Evolutionary conservation across 345 rosid genomes (phyloP), one percentile per base, ranked within the genome.

Genomic region (Gossypium turneri): DNA sequence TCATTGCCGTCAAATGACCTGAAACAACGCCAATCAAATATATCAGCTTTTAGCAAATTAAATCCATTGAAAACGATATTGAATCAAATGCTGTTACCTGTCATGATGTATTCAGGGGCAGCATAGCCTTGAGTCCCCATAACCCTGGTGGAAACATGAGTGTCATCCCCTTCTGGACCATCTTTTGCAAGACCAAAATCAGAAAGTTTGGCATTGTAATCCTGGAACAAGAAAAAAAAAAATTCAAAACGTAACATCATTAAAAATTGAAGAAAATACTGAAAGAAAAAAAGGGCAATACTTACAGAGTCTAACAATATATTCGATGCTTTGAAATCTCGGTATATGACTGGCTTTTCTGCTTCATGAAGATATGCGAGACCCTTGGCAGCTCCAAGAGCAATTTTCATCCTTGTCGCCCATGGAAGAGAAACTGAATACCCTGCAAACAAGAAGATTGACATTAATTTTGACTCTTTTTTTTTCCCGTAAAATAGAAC

Each of bases 71-170:
- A 22, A 61, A 34, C 24, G 12, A 13, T 9, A 61, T 34, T 43
- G 20, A 50, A 9, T 27, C 50, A 38, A 62, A 56, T 38, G 60
- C 0, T 1, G 67, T 51, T 82, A 84, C 98, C 98, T 9, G 98
- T 94, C 98, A 94, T 90, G 76, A 94, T 80, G 77, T 94, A 94
- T 74, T 94, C 98, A 4, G 98, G 98, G 61, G 98, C 98, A 3
- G 96, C 97, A 19, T 94, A 94, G 82, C 98, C 98, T 59, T 94
- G 94, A 2, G 98, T 94, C 17, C 98, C 98, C 98, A 94, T 90
- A 1, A 94, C 97, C 34, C 97, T 78, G 1, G 98, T 94, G 55
- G 98, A 90, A 29, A 92, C 97, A 72, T 94, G 98, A 0, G 98
- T 94, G 56, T 94, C 93, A 48, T 93, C 96, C 56, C 98, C 98